Evolutionary conservation across 2,329 filamentous ascomycete genomes (phyloP).

Genomic region (Chaetomiaceae sp.): DNA sequence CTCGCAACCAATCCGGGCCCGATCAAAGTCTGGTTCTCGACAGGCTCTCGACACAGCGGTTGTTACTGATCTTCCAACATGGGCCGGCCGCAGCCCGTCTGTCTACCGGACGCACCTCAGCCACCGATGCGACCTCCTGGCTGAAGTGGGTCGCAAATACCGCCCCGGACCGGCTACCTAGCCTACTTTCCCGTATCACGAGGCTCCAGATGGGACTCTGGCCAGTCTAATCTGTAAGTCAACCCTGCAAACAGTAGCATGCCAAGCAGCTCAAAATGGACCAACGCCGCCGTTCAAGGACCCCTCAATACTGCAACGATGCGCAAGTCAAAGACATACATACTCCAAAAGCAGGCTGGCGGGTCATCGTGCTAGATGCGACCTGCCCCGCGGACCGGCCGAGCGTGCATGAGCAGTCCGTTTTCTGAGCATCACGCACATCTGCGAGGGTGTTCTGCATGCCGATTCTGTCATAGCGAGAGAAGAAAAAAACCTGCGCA

Average conservation of each 20-base stretch:
- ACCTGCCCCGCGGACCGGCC: not conserved
- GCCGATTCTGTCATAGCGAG: not conserved
- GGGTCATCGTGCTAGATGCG: not conserved
- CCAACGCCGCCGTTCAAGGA: not conserved
- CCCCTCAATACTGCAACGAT: not conserved
- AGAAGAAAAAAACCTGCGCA: not conserved
- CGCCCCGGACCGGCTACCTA: too few relatives aligned
- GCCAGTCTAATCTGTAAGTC: too few relatives aligned
- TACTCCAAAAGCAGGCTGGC: not conserved
- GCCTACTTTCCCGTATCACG: too few relatives aligned
- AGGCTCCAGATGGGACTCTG: too few relatives aligned
- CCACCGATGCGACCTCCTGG: conserved; percentile 5
- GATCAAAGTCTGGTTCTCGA: not conserved
- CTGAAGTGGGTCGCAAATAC: not conserved
- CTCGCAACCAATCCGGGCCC: not conserved
- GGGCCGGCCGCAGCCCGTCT: not conserved
- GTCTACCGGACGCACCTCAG: not conserved
- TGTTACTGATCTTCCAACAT: not conserved
- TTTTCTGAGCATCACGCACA: not conserved
- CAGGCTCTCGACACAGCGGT: not conserved
- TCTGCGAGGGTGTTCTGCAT: not conserved
- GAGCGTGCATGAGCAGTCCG: not conserved
- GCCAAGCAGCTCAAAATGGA: too few relatives aligned
- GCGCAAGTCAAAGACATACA: not conserved
- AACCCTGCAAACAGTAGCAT: too few relatives aligned